These are phyloP conservation scores for Coemansia biformis DNA, from an alignment of 192 early-diverging fungal genomes.

Conservation along the genomic window DNA sequence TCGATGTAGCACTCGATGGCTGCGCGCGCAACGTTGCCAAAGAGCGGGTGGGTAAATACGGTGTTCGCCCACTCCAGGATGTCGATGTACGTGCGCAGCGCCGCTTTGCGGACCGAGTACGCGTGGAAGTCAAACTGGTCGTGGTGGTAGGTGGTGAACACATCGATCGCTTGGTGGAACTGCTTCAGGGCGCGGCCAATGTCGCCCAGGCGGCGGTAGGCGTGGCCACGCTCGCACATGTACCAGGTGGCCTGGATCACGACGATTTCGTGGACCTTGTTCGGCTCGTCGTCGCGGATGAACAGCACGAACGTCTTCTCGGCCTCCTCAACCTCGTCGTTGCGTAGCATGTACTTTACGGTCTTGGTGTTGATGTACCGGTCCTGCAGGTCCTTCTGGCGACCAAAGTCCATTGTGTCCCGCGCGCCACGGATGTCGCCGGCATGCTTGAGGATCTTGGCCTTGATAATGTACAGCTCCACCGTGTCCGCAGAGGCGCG, in stretches of 20 bases:
- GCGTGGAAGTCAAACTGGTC: constrained; percentile 97
- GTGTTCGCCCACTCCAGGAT: constrained; percentile 75
- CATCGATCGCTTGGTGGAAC: constrained; percentile 74
- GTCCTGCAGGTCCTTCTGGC: constrained; percentile 88
- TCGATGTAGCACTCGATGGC: constrained; percentile 62
- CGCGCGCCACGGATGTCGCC: constrained; percentile 69
- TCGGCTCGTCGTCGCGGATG: constrained; percentile 53
- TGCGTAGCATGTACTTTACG: constrained; percentile 88
- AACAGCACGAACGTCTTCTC: constrained; percentile 81
- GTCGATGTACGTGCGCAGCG: constrained; percentile 79
- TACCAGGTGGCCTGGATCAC: constrained; percentile 96
- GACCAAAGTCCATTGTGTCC: constrained; percentile 76
- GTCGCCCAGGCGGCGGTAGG: constrained; percentile 61
- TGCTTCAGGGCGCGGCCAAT: constrained; percentile 82
- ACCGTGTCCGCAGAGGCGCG: constrained; percentile 83
- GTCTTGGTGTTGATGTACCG: constrained; percentile 92
- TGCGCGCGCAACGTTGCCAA: constrained; percentile 64
- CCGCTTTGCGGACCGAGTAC: constrained; percentile 86
- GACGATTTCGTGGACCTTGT: constrained; percentile 72
- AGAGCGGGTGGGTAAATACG: constrained; percentile 66
- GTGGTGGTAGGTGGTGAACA: constrained; percentile 79
- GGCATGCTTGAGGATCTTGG: constrained; percentile 89
- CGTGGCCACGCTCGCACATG: constrained; percentile 68
- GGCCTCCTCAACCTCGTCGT: constrained; percentile 74
- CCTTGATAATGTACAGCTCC: constrained; percentile 89